A percentile compares a stretch with the other conserved stretches of the same genome.
phyloP scores from a whole-genome alignment of 2,329 filamentous ascomycete species.

The Xylaria sp. region DNA sequence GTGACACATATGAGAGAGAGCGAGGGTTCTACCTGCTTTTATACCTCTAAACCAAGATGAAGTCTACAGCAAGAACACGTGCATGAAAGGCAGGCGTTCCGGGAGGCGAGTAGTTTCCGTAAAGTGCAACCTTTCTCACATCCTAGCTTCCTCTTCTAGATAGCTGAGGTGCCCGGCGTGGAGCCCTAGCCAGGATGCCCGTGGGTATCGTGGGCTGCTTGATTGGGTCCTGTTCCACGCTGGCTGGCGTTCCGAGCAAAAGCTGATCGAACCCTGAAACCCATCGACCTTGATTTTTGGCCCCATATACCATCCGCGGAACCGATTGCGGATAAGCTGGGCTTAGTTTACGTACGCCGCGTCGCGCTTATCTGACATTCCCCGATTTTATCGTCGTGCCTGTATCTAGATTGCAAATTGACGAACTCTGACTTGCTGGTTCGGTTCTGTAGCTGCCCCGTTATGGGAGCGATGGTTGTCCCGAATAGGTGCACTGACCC shows the following conservation, averaged over 20 bases:
- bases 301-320: slow-evolving; percentile 1
- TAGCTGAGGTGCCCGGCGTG: background rate
- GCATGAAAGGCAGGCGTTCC: slow-evolving; percentile 12
- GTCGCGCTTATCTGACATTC: background rate
- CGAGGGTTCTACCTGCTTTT: slow-evolving; percentile 15
- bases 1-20: background rate
- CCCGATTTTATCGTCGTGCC: background rate
- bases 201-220: slow-evolving; percentile 39
- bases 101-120: background rate
- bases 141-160: slow-evolving; percentile 12
- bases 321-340: background rate
- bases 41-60: slow-evolving; percentile 21
- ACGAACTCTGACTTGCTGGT: background rate
- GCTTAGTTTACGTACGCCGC: background rate
- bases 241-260: background rate
- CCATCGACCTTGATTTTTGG: background rate
- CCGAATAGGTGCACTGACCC: too few species aligned
- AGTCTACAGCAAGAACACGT: slow-evolving; percentile 21
- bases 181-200: background rate
- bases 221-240: slow-evolving; percentile 40
- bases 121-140: background rate
- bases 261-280: background rate
- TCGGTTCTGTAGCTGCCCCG: background rate
- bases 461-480: background rate
- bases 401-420: background rate